Percentiles rank a stretch among this genome's conserved stretches.
Conservation (phyloP, 768 basidiomycete genomes). For the Strobilomyces echinocephalus region DNA sequence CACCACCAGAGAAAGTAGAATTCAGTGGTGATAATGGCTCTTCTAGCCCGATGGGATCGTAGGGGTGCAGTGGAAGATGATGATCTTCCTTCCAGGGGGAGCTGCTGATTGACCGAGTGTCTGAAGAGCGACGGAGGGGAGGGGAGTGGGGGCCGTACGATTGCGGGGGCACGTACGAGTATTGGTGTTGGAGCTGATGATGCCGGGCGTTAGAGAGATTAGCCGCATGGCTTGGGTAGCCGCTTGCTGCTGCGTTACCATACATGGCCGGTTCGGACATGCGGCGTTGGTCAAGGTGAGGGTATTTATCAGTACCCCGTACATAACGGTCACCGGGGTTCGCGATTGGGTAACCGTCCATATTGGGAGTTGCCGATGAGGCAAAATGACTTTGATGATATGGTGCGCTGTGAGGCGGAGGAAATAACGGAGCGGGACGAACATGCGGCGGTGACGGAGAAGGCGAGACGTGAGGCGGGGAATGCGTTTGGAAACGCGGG, state of each 20-base stretch:
- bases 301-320: conserved; percentile 35
- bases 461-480: conserved; percentile 27
- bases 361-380: conserved; percentile 37
- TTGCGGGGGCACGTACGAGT: conserved; percentile 32
- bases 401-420: conserved; percentile 39
- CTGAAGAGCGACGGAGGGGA: conserved; percentile 43
- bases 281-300: conserved; percentile 54
- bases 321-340: conserved; percentile 39
- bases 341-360: conserved; percentile 36
- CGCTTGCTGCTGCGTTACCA: conserved; percentile 40
- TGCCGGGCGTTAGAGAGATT: conserved; percentile 33
- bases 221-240: conserved; percentile 30
- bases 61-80: conserved; percentile 30
- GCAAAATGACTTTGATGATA: conserved; percentile 44
- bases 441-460: conserved; percentile 44
- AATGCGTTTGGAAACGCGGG: background rate
- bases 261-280: conserved; percentile 64
- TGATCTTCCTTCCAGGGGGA: conserved; percentile 29
- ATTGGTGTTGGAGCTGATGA: conserved; percentile 41
- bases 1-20: conserved; percentile 46
- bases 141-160: conserved; percentile 37
- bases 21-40: conserved; percentile 54
- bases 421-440: conserved; percentile 36
- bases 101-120: conserved; percentile 41
- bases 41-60: conserved; percentile 36